Evolutionary conservation across 2,329 filamentous ascomycete genomes (phyloP), one percentile per base, ranked within the genome.

Genomic region (Ceratocystis papillata): DNA sequence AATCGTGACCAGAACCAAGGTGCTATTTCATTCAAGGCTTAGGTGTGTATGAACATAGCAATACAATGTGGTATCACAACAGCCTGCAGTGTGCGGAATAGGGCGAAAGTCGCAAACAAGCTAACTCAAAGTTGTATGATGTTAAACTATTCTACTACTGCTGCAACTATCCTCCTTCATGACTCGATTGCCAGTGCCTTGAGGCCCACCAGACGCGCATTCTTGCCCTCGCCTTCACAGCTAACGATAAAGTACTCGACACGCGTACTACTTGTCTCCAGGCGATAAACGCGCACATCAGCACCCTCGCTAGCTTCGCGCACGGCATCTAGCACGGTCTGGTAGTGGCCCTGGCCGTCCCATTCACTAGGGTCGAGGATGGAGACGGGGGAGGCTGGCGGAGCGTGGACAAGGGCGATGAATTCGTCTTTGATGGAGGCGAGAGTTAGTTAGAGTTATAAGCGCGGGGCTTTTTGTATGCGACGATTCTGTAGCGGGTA

Each of bases 231-330:
- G 60, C 76, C 76, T 71, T 86, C 80, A 70, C 87, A 74, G 25
- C 83, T 84, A 60, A 96, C 77, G 67, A 96, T 78, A 81, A 87
- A 96, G 75, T 96, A 96, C 76, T 95, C 89, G 15, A 81, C 80
- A 73, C 87, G 81, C 30, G 85, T 83, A 8, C 37, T 22, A 2
- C 45, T 57, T 12, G 78, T 78, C 67, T 80, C 77, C 7, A 95
- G 84, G 64, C 83, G 79, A 72, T 94, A 96, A 25, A 96, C 85
- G 73, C 86, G 83, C 64, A 93, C 83, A 69, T 89, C 86, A 68
- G 80, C 81, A 1, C 87, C 84, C 73, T 80, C 78, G 25, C 80
- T 81, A 15, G 81, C 85, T 73, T 83, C 78, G 69, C 81, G 80
- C 62, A 92, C 86, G 15, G 88, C 88, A 45, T 88, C 82, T 2